Percentiles rank a stretch among this genome's conserved stretches.
These are phyloP conservation scores for Botrytis byssoidea DNA, from an alignment of 2,329 filamentous ascomycete genomes.

Conservation along the genomic window DNA sequence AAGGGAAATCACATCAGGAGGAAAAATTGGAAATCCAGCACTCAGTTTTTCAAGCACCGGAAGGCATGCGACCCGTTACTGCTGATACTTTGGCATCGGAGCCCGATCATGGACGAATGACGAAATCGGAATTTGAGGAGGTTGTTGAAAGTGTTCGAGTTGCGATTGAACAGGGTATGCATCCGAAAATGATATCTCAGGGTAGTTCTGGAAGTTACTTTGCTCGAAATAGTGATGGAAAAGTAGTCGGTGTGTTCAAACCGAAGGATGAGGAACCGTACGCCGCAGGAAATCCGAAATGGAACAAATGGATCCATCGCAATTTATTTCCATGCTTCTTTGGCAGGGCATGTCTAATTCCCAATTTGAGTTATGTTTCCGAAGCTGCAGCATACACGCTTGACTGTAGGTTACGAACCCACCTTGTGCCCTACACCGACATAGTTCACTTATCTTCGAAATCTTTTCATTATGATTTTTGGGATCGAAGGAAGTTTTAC, in stretches of 20 bases:
- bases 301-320: slow-evolving; percentile 99
- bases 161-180: slow-evolving; percentile 86
- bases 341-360: slow-evolving; percentile 88
- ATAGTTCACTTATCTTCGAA: slow-evolving; percentile 93
- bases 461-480: slow-evolving; percentile 97
- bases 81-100: slow-evolving; percentile 67
- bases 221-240: slow-evolving; percentile 84
- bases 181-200: slow-evolving; percentile 94
- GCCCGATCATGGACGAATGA: slow-evolving; percentile 64
- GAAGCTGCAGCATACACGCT: slow-evolving; percentile 96
- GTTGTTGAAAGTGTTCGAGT: slow-evolving; percentile 86
- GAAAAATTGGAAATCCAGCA: slow-evolving; percentile 94
- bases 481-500: slow-evolving; percentile 86
- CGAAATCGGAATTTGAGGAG: slow-evolving; percentile 77
- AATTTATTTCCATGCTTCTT: slow-evolving; percentile 98
- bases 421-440: slow-evolving; percentile 94
- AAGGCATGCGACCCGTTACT: slow-evolving; percentile 78
- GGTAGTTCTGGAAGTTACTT: slow-evolving; percentile 98
- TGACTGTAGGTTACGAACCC: slow-evolving; percentile 82
- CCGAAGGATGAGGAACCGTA: slow-evolving; percentile 99
- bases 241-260: slow-evolving; percentile 97
- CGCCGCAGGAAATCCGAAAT: slow-evolving; percentile 94
- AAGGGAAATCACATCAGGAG: slow-evolving; percentile 72
- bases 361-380: slow-evolving; percentile 95
- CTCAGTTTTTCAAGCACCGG: slow-evolving; percentile 91